These are phyloP conservation scores for Aotearoamyces nothofagi DNA, from an alignment of 2,329 filamentous ascomycete genomes.

Conservation along the genomic window DNA sequence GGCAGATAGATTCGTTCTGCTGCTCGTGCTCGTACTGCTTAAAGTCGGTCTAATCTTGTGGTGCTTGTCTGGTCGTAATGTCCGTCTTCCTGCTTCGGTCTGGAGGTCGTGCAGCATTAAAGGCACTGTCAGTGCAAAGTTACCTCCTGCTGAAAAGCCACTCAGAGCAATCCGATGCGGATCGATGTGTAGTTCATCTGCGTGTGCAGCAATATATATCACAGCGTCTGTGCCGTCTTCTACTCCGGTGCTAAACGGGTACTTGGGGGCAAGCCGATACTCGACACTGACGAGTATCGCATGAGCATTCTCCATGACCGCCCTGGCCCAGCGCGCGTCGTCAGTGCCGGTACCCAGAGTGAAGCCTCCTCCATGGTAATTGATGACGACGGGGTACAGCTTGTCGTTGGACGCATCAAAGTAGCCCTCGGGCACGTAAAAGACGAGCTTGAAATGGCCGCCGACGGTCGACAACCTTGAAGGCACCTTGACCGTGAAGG, in stretches of 20 bases:
- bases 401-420: slow-evolving; percentile 12
- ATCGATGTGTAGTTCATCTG: slow-evolving; percentile 41
- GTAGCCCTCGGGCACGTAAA: slow-evolving; percentile 27
- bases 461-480: slow-evolving; percentile 14
- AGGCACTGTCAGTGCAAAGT: slow-evolving; percentile 34
- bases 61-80: slow-evolving; percentile 9
- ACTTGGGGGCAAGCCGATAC: slow-evolving; percentile 51
- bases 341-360: slow-evolving; percentile 46
- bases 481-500: slow-evolving; percentile 18
- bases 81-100: slow-evolving; percentile 21
- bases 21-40: background rate
- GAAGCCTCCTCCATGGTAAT: slow-evolving; percentile 55
- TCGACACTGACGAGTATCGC: slow-evolving; percentile 48
- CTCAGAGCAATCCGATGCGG: slow-evolving; percentile 38
- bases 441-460: slow-evolving; percentile 23
- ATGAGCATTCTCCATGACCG: slow-evolving; percentile 33
- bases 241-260: slow-evolving; percentile 47
- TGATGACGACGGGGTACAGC: slow-evolving; percentile 38
- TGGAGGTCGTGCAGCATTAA: slow-evolving; percentile 28
- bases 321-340: slow-evolving; percentile 43
- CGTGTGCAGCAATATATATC: slow-evolving; percentile 40
- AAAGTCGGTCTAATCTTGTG: no score
- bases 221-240: slow-evolving; percentile 52
- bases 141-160: slow-evolving; percentile 37
- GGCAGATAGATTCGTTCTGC: background rate